These are phyloP conservation scores for Xylariomycetidae sp. DNA, from an alignment of 2,329 filamentous ascomycete species.

Conservation along the genomic window DNA sequence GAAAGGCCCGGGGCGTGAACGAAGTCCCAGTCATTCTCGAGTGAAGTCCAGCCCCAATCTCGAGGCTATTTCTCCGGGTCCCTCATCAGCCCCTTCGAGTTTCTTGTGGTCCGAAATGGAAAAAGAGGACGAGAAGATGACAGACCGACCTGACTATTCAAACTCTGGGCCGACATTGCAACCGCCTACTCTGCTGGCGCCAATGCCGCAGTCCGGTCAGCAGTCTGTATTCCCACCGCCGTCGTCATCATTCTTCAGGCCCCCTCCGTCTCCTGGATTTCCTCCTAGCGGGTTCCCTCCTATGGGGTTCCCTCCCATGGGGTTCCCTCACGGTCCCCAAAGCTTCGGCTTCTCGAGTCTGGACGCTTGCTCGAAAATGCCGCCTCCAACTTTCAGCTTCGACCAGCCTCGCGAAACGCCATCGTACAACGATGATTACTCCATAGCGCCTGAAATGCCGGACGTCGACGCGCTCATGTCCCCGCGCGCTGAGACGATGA, in stretches of 20 bases:
- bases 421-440: slow-evolving; percentile 28
- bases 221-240: slow-evolving; percentile 16
- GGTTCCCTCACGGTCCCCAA: slow-evolving; percentile 31
- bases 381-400: slow-evolving; percentile 18
- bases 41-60: slow-evolving; percentile 48
- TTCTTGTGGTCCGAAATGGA: slow-evolving; percentile 52
- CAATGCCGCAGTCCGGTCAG: slow-evolving; percentile 7
- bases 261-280: slow-evolving; percentile 35
- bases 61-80: slow-evolving; percentile 52
- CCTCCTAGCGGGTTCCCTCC: slow-evolving; percentile 32
- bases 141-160: slow-evolving; percentile 34
- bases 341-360: slow-evolving; percentile 39
- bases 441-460: slow-evolving; percentile 29
- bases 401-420: slow-evolving; percentile 11
- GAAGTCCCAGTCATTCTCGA: slow-evolving; percentile 40
- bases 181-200: slow-evolving; percentile 30
- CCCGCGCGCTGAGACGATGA: slow-evolving; percentile 67
- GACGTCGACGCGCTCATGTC: slow-evolving; percentile 59
- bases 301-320: slow-evolving; percentile 36
- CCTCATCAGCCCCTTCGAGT: slow-evolving; percentile 60
- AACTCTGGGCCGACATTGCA: slow-evolving; percentile 29
- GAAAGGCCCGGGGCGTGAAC: slow-evolving; percentile 34
- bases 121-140: slow-evolving; percentile 38
- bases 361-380: slow-evolving; percentile 19
- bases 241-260: slow-evolving; percentile 24